A percentile compares a stretch with the other conserved stretches of the same genome.
phyloP scores from a whole-genome alignment of 305 asterid species.

The Fraxinus platypoda region DNA sequence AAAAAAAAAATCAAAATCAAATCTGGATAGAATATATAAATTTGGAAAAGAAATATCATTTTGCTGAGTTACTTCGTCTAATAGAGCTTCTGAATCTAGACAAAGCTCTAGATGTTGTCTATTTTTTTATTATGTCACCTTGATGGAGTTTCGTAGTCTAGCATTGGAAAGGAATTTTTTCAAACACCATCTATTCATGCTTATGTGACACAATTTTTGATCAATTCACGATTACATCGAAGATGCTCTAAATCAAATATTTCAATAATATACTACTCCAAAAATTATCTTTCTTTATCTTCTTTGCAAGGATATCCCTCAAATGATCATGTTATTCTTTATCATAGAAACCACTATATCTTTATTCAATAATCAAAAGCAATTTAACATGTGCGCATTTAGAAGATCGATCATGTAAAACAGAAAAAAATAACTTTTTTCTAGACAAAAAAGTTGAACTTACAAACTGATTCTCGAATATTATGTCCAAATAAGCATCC shows the following conservation, averaged over 20 bases:
- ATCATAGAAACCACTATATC: slow-evolving; percentile 13
- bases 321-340: neutral
- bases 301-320: slow-evolving; percentile 15
- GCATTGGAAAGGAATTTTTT: neutral
- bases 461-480: slow-evolving; percentile 73
- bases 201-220: neutral
- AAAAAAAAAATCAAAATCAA: neutral
- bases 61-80: neutral
- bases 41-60: neutral
- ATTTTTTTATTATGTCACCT: neutral
- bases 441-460: slow-evolving; percentile 30
- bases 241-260: neutral
- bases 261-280: neutral
- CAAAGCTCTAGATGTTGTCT: neutral
- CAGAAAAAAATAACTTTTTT: slow-evolving; percentile 17
- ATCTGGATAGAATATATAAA: neutral
- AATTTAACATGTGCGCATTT: slow-evolving; percentile 1
- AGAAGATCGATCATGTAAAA: slow-evolving; percentile 14
- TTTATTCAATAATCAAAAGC: slow-evolving; percentile 8
- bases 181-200: neutral
- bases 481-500: slow-evolving; percentile 69
- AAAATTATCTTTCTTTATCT: slow-evolving; percentile 13
- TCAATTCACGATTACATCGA: neutral
- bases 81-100: neutral
- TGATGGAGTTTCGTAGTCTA: neutral